Evolutionary conservation across 495 filamentous ascomycete species (phyloP).

Genomic region (Aspergillus carlsbadensis): DNA sequence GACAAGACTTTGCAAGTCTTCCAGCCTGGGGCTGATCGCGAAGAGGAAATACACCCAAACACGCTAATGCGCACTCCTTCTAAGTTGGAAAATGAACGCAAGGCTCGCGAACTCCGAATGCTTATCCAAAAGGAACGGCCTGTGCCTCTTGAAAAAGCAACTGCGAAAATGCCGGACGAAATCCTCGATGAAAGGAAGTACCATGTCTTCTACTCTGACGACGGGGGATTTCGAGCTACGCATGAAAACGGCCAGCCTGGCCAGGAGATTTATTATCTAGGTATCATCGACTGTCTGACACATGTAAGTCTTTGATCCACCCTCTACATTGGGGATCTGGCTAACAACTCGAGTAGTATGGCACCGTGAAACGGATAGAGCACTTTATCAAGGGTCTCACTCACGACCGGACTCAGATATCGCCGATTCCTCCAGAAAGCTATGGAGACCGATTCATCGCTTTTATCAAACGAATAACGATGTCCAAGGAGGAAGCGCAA

Average conservation of each 20-base stretch:
- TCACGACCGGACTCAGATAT: slow-evolving; percentile 78
- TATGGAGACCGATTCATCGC: slow-evolving; percentile 94
- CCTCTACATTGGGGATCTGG: background rate
- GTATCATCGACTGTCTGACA: slow-evolving; percentile 96
- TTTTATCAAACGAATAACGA: slow-evolving; percentile 89
- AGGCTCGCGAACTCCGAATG: slow-evolving; percentile 87
- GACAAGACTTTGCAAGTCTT: slow-evolving; percentile 96
- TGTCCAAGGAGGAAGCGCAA: slow-evolving; percentile 78
- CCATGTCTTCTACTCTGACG: slow-evolving; percentile 84
- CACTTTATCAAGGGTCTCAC: slow-evolving; percentile 92
- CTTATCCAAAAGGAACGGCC: slow-evolving; percentile 91
- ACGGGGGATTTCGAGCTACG: slow-evolving; percentile 90
- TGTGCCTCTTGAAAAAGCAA: slow-evolving; percentile 80
- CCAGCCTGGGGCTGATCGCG: slow-evolving; percentile 74
- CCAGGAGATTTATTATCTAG: slow-evolving; percentile 95
- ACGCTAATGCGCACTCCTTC: slow-evolving; percentile 88
- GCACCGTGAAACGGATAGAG: slow-evolving; percentile 82
- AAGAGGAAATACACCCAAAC: slow-evolving; percentile 55
- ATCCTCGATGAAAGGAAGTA: slow-evolving; percentile 66
- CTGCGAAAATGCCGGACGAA: slow-evolving; percentile 87
- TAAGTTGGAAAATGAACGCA: slow-evolving; percentile 87
- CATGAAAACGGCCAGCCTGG: slow-evolving; percentile 83
- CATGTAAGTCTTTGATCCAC: slow-evolving; percentile 61
- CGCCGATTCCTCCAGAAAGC: slow-evolving; percentile 83
- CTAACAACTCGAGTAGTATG: slow-evolving; percentile 57